Evolutionary conservation across 192 early-diverging fungal genomes (phyloP), one percentile per base, ranked within the genome.

Genomic region (Gaertneriomyces semiglobifer): DNA sequence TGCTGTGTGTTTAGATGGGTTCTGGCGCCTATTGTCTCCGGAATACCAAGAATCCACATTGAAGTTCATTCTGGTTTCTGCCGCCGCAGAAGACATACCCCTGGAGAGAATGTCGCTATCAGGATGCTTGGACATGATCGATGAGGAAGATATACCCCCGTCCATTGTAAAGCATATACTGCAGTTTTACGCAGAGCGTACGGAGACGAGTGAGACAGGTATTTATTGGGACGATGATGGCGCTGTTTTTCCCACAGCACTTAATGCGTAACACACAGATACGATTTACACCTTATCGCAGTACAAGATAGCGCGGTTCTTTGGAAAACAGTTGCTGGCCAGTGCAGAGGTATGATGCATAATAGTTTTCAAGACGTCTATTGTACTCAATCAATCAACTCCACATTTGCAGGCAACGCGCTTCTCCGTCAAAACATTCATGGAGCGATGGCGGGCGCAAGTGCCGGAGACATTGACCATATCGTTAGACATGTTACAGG

Each of bases 281-380:
- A 50, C 48, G 48, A 33, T 33, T 33, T 33, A 33, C 25, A 53
- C 16, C 14, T 41, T 75, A 6, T 75, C 65, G 9, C 39, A 41
- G 14, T 10, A 52, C 7, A 75, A 74, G 62, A 71, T 76, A 53
- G 61, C 62, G 11, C 42, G 72, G 7, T 65, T 69, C 20, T 71
- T 68, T 63, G 78, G 78, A 20, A 58, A 75, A 65, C 65, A 69
- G 60, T n/a, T 74, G 12, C 54, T 79, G 33, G 54, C 68, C 44
- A 53, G 53, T 7, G 45, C 67, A 19, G 56, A 72, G 53, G 75
- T 77, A 48, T 58, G 33, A 38, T 43, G 2, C 19, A 20, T 56
- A 41, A 20, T 4, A n/a, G 56, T 16, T 44, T 38, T 50, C 44
- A 14, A 10, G 51, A 44, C 14, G 10, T 33, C 33, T 1, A 9